These are phyloP conservation scores for Candida buenavistaensis DNA, from an alignment of 1,139 yeast genomes.

Conservation along the genomic window DNA sequence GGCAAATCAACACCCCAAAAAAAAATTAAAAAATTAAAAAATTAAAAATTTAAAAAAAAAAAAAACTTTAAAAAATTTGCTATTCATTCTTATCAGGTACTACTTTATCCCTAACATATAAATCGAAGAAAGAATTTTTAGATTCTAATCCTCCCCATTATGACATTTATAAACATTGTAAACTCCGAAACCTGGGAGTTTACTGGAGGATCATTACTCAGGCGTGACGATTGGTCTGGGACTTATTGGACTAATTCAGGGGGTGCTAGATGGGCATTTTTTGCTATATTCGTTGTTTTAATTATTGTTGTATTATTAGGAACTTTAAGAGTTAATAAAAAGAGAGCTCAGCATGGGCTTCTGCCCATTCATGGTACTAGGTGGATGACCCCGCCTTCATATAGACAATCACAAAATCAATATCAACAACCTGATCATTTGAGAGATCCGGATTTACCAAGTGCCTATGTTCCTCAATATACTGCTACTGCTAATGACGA, in stretches of 20 bases:
- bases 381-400: slow-evolving; percentile 93
- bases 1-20: too few relatives aligned
- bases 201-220: slow-evolving; percentile 1
- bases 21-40: too few relatives aligned
- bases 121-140: too few relatives aligned
- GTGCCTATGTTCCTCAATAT: slow-evolving; percentile 62
- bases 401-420: slow-evolving; percentile 68
- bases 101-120: too few relatives aligned
- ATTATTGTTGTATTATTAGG: slow-evolving; percentile 50
- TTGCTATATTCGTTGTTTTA: slow-evolving; percentile 52
- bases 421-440: slow-evolving; percentile 43
- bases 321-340: slow-evolving; percentile 58
- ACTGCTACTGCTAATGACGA: slow-evolving; percentile 57
- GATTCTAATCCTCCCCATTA: too few relatives aligned
- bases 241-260: slow-evolving; percentile 27
- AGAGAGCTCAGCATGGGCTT: slow-evolving; percentile 59
- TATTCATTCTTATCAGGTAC: too few relatives aligned
- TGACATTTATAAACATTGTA: not conserved
- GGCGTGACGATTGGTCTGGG: slow-evolving; percentile 15
- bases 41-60: too few relatives aligned
- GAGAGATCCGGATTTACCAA: slow-evolving; percentile 36
- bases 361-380: slow-evolving; percentile 80
- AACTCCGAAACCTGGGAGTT: not conserved
- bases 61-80: too few relatives aligned
- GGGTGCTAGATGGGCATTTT: slow-evolving; percentile 58